These are phyloP conservation scores for Agrocybe pediades DNA, from an alignment of 768 basidiomycete species.

Conservation along the genomic window DNA sequence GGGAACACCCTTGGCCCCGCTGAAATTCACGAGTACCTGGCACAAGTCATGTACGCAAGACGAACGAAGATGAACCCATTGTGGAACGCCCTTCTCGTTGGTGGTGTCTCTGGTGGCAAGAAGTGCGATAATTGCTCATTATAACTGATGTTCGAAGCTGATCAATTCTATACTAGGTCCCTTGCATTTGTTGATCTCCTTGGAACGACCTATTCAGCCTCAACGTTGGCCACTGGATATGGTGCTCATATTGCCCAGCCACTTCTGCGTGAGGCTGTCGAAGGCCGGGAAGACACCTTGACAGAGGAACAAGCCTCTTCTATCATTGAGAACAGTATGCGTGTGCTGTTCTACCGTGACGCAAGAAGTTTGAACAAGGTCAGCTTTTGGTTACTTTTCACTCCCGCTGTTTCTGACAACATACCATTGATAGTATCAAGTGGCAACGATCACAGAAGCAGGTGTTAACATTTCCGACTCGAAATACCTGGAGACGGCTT, in stretches of 20 bases:
- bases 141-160: not conserved
- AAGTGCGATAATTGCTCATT: slow-evolving; percentile 47
- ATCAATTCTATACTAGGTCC: slow-evolving; percentile 57
- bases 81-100: slow-evolving; percentile 94
- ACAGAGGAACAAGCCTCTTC: slow-evolving; percentile 77
- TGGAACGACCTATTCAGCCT: slow-evolving; percentile 94
- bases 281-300: slow-evolving; percentile 73
- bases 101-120: slow-evolving; percentile 85
- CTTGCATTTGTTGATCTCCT: slow-evolving; percentile 92
- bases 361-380: slow-evolving; percentile 96
- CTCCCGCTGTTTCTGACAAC: not conserved
- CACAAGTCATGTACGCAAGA: slow-evolving; percentile 87
- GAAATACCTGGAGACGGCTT: slow-evolving; percentile 72
- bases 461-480: slow-evolving; percentile 84
- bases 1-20: slow-evolving; percentile 81
- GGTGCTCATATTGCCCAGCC: slow-evolving; percentile 94
- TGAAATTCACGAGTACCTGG: slow-evolving; percentile 92
- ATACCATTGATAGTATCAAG: slow-evolving; percentile 76
- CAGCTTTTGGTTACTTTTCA: not conserved
- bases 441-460: slow-evolving; percentile 80
- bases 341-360: slow-evolving; percentile 94
- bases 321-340: slow-evolving; percentile 86
- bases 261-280: slow-evolving; percentile 86
- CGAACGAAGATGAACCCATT: slow-evolving; percentile 89
- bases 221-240: slow-evolving; percentile 94